Conservation (phyloP, 345 rosid species). For the Mercurialis annua region DNA sequence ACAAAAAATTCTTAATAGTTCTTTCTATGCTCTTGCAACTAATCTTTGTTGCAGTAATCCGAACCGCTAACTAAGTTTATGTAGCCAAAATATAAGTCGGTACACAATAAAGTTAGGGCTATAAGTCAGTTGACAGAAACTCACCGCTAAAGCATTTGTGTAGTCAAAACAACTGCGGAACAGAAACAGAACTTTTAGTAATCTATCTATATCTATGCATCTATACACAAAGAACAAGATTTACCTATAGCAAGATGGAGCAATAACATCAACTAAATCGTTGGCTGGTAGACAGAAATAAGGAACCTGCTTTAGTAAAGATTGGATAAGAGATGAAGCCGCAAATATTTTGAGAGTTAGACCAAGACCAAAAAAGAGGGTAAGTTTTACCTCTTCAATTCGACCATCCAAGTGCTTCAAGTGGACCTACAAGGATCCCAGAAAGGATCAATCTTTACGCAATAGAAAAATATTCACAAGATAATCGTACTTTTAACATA, state of each 20-base stretch:
- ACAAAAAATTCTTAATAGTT: neutral
- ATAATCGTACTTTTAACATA: neutral
- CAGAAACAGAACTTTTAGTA: conserved; percentile 10
- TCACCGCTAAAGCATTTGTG: conserved; percentile 94
- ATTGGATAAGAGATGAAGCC: conserved; percentile 38
- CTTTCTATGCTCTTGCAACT: neutral
- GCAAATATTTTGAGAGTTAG: conserved; percentile 22
- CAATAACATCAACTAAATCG: conserved; percentile 84
- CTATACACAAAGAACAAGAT: conserved; percentile 10
- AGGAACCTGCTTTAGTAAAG: conserved; percentile 82
- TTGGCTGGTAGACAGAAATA: conserved; percentile 98
- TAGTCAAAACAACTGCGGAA: conserved; percentile 89
- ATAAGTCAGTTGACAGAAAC: conserved; percentile 25
- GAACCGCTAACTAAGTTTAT: neutral
- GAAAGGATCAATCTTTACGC: conserved; percentile 15
- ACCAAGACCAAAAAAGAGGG: conserved; percentile 18
- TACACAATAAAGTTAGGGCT: neutral
- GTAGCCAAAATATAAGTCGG: neutral
- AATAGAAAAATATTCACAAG: conserved; percentile 5
- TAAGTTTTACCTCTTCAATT: conserved; percentile 72
- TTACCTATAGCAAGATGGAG: conserved; percentile 97
- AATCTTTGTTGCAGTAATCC: neutral
- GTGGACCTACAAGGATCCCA: conserved; percentile 57
- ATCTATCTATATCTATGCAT: neutral
- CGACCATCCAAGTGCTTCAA: conserved; percentile 94